These are phyloP conservation scores for Parastagonospora nodorum DNA, from an alignment of 2,329 filamentous ascomycete genomes.

Conservation along the genomic window DNA sequence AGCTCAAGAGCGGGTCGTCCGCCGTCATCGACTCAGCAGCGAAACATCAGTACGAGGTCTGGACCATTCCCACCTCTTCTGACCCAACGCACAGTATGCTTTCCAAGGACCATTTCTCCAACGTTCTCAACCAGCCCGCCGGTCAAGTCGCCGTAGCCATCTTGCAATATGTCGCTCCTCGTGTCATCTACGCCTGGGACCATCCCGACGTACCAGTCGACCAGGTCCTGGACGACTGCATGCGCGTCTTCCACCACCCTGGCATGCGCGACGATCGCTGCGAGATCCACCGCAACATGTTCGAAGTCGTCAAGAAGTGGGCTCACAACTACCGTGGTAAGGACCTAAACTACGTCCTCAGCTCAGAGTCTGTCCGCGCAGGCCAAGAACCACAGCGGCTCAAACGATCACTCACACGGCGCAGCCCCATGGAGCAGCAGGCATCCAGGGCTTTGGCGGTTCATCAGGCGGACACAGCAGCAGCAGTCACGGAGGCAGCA, in stretches of 20 bases:
- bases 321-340: constrained; percentile 69
- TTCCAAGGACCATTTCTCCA: constrained; percentile 58
- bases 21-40: constrained; percentile 62
- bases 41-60: constrained; percentile 57
- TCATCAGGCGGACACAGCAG: constrained; percentile 15
- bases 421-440: constrained; percentile 35
- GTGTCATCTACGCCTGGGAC: constrained; percentile 91
- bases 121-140: constrained; percentile 56
- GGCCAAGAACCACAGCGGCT: constrained; percentile 74
- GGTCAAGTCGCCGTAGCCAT: constrained; percentile 60
- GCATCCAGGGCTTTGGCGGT: constrained; percentile 26
- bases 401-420: constrained; percentile 41
- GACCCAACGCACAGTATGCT: constrained; percentile 59
- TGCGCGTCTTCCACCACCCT: constrained; percentile 89
- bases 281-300: constrained; percentile 89
- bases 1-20: constrained; percentile 83
- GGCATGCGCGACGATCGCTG: constrained; percentile 74
- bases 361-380: constrained; percentile 78
- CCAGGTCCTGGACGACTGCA: constrained; percentile 80
- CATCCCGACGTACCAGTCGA: constrained; percentile 81
- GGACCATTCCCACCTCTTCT: constrained; percentile 53
- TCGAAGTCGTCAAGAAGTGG: constrained; percentile 82
- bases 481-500: constrained; percentile 12
- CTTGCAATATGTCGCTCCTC: constrained; percentile 84
- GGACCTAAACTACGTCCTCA: constrained; percentile 75